phyloP scores from a whole-genome alignment of 208 protist genomes.

The Acanthamoeba royreba region DNA sequence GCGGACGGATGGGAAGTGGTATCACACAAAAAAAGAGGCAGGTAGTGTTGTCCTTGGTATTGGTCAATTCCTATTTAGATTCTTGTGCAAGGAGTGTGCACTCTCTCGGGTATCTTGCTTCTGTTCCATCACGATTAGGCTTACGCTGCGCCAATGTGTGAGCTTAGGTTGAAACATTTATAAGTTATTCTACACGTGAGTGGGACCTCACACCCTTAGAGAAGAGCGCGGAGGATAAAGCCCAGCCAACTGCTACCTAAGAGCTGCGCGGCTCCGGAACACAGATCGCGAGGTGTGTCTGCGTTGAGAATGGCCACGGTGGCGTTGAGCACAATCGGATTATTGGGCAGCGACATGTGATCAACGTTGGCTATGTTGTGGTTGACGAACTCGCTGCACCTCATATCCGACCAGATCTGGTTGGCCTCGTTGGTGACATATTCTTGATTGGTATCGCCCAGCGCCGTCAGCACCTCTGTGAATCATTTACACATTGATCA shows the following conservation, averaged over 20 bases:
- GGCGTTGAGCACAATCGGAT: background rate
- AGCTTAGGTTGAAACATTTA: too few relatives aligned
- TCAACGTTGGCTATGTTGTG: background rate
- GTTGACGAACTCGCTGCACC: background rate
- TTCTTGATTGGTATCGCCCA: background rate
- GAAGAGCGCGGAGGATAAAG: background rate
- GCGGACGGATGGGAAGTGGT: background rate
- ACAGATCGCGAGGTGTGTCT: background rate
- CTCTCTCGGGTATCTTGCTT: too few relatives aligned
- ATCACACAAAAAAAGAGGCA: background rate
- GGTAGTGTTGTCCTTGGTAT: too few relatives aligned
- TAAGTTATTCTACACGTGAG: too few relatives aligned
- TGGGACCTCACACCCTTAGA: too few relatives aligned
- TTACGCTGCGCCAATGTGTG: too few relatives aligned
- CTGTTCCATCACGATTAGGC: too few relatives aligned
- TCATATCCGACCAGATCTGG: background rate
- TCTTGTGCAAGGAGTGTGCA: too few relatives aligned
- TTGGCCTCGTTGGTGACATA: background rate
- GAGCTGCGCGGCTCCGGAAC: background rate
- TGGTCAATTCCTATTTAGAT: too few relatives aligned
- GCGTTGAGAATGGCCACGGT: background rate
- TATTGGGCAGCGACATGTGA: background rate
- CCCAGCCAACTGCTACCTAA: background rate
- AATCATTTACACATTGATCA: too few relatives aligned
- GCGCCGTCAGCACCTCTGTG: background rate